Percentiles rank a stretch among this genome's conserved stretches.
Evolutionary conservation across 2,329 filamentous ascomycete species (phyloP).

Genomic region (Claviceps citrina): DNA sequence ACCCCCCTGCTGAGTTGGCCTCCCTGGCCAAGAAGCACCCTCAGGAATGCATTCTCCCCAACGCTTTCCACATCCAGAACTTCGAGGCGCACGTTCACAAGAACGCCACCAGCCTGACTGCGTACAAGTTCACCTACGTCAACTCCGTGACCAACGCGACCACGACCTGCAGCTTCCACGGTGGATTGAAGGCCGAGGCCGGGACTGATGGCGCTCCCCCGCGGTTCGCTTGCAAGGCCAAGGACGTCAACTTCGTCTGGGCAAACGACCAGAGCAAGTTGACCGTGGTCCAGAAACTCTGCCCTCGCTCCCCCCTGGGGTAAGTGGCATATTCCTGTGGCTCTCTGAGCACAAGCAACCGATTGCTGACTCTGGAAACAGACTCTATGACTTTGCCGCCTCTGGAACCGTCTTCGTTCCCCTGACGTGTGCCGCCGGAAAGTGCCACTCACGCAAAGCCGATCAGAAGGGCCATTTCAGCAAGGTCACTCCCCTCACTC

Average conservation of each 20-base stretch:
- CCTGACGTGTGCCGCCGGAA: slow-evolving; percentile 5
- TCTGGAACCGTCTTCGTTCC: slow-evolving; percentile 14
- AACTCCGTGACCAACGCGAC: slow-evolving; percentile 24
- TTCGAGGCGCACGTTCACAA: slow-evolving; percentile 22
- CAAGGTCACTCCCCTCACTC: slow-evolving; percentile 1
- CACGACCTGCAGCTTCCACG: slow-evolving; percentile 30
- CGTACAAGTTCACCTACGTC: slow-evolving; percentile 25
- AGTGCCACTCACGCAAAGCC: background rate
- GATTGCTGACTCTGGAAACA: background rate
- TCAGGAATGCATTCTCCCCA: slow-evolving; percentile 22
- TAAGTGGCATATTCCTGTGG: too few species aligned
- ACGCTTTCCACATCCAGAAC: slow-evolving; percentile 22
- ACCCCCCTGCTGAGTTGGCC: slow-evolving; percentile 13
- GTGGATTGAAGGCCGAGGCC: slow-evolving; percentile 21
- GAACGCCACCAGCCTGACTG: slow-evolving; percentile 17
- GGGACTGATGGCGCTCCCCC: slow-evolving; percentile 15
- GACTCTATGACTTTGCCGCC: slow-evolving; percentile 14
- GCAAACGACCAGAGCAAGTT: slow-evolving; percentile 14
- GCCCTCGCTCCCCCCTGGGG: slow-evolving; percentile 9
- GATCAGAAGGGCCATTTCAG: slow-evolving; percentile 2
- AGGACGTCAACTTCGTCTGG: slow-evolving; percentile 29
- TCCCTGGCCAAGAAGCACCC: slow-evolving; percentile 12
- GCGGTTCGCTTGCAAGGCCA: slow-evolving; percentile 29
- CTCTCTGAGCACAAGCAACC: too few species aligned
- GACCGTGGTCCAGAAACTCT: slow-evolving; percentile 30